Conservation (phyloP, 202 grass and related monocot species). For the Setaria italica region DNA sequence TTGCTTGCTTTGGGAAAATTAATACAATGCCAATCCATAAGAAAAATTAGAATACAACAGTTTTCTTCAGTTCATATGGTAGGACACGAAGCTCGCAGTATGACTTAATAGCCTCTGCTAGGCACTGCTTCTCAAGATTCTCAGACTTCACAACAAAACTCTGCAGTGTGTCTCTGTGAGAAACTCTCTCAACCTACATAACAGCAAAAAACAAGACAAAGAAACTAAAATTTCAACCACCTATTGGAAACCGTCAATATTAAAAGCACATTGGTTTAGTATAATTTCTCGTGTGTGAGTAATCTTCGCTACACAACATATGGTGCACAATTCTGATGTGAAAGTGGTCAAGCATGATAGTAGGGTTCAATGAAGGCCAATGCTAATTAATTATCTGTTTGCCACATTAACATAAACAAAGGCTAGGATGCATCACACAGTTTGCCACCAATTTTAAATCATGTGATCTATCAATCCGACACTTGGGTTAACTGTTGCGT, state of each 20-base stretch:
- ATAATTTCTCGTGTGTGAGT: neutral
- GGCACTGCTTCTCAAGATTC: constrained; percentile 91
- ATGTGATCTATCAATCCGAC: neutral
- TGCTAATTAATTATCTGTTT: neutral
- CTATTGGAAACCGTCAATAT: neutral
- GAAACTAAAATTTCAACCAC: neutral
- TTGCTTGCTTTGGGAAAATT: neutral
- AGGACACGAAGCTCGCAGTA: constrained; percentile 91
- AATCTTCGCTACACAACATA: constrained; percentile 10
- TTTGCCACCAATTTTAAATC: neutral
- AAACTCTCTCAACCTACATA: constrained; percentile 85
- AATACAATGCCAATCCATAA: neutral
- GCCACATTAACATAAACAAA: constrained; percentile 4
- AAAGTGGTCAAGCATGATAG: constrained; percentile 3
- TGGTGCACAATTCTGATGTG: neutral
- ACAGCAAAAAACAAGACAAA: neutral
- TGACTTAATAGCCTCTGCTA: constrained; percentile 86
- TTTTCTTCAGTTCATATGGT: constrained; percentile 83
- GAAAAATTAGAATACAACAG: constrained; percentile 65
- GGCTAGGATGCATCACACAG: neutral
- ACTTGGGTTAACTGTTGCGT: neutral
- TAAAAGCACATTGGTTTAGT: neutral
- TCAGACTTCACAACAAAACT: constrained; percentile 88
- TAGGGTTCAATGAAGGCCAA: neutral
- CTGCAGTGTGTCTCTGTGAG: constrained; percentile 80